Evolutionary conservation across 108 stramenopile species (phyloP), one percentile per base, ranked within the genome.

Genomic region (Cyclotella sp.): DNA sequence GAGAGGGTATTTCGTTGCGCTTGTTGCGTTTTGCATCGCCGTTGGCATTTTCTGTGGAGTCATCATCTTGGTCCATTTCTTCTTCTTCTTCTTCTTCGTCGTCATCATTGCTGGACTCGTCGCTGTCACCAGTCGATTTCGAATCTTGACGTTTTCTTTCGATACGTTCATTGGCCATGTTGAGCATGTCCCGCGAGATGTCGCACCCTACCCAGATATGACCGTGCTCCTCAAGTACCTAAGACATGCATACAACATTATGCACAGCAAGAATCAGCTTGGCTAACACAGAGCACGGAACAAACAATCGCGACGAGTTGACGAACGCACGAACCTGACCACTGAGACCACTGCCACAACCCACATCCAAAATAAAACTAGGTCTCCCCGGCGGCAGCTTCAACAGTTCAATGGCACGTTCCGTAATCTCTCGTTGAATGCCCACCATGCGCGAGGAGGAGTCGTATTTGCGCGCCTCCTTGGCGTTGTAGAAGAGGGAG

Each of bases 141-240:
- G 72, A 29, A 75, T 27, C 68, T 68, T 84, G 83, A 28, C 85
- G 79, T 59, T 76, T 87, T 15, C 77, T 70, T 73, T 96, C 94
- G 67, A 93, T 95, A 16, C 93, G 81, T 75, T 97, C 97, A 39
- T 92, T 87, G n/a, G 97, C 99, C 43, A 99, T 89, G 59, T 90
- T 83, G 52, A 99, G 92, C 99, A 99, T 99, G 77, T 98, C 97
- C 28, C 93, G 63, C 19, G 93, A 91, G 14, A 99, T 92, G 84
- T 99, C 99, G 61, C 91, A 89, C 16, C 99, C 99, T 21, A 98
- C 85, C 98, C 98, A 99, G 10, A 90, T 89, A 77, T 99, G 99
- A 0, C 99, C 98, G 19, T 95, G 84, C 72, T 97, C 96, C 75
- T 98, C 97, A 54, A 95, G 73, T 0, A 94, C 91, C 79, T 81